These are phyloP conservation scores for Eucalyptus decipiens DNA, from an alignment of 345 rosid genomes.

Conservation along the genomic window DNA sequence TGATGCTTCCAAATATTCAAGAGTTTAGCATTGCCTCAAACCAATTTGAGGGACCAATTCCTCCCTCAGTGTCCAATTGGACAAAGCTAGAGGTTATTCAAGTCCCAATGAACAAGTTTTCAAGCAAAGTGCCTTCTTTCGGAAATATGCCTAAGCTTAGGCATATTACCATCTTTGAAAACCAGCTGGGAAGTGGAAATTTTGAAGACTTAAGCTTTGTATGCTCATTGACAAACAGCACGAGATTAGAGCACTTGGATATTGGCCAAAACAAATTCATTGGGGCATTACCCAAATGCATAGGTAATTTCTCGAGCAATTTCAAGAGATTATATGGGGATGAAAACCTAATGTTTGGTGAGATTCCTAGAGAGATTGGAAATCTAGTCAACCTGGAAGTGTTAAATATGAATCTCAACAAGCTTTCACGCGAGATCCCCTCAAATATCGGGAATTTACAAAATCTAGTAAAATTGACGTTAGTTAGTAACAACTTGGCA, in stretches of 20 bases:
- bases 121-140: slow-evolving; percentile 1
- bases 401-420: accelerated
- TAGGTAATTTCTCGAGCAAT: no score
- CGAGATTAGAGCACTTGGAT: not conserved
- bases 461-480: not conserved
- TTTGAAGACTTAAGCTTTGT: slow-evolving; percentile 5
- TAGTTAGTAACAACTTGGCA: not conserved
- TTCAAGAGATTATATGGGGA: no score
- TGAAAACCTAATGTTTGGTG: no score
- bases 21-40: not conserved
- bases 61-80: not conserved
- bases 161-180: not conserved
- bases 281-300: no score
- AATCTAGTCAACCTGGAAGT: not conserved
- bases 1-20: not conserved
- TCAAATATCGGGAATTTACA: not conserved
- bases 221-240: not conserved
- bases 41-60: slow-evolving; percentile 1
- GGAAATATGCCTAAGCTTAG: not conserved
- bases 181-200: not conserved
- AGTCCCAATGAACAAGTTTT: not conserved
- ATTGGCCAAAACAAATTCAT: no score
- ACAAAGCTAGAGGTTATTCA: not conserved
- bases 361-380: no score
- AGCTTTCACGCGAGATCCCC: not conserved